Evolutionary conservation across 768 basidiomycete genomes (phyloP).

Genomic region (Boletus reticuloceps): DNA sequence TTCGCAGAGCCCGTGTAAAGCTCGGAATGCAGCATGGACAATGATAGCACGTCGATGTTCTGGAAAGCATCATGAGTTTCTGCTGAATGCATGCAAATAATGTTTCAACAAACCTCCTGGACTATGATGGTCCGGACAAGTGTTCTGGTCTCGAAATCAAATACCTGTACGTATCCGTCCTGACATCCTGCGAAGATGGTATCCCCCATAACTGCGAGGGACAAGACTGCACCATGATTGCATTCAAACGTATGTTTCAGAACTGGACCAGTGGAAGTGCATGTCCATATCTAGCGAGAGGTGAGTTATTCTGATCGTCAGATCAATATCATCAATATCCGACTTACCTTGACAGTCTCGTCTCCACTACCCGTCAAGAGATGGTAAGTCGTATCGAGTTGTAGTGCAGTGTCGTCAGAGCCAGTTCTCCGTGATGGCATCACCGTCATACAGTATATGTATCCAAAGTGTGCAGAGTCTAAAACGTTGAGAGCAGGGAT

Average conservation of each 20-base stretch:
- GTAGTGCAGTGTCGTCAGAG: slow-evolving; percentile 27
- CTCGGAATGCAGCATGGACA: slow-evolving; percentile 67
- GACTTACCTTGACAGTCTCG: slow-evolving; percentile 75
- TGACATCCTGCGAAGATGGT: slow-evolving; percentile 93
- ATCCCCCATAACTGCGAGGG: slow-evolving; percentile 69
- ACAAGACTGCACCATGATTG: slow-evolving; percentile 77
- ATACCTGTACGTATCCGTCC: slow-evolving; percentile 87
- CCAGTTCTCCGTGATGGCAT: slow-evolving; percentile 40
- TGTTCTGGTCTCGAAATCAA: slow-evolving; percentile 88
- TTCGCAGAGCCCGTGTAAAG: slow-evolving; percentile 66
- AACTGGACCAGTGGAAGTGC: slow-evolving; percentile 42
- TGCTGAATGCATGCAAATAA: not conserved
- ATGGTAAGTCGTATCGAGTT: slow-evolving; percentile 33
- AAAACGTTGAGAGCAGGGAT: slow-evolving; percentile 72
- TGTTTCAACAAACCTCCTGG: slow-evolving; percentile 55
- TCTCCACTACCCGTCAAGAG: slow-evolving; percentile 90
- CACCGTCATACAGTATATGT: slow-evolving; percentile 80
- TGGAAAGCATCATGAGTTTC: slow-evolving; percentile 23
- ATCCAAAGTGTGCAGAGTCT: slow-evolving; percentile 91
- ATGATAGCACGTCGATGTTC: slow-evolving; percentile 79
- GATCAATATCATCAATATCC: not conserved
- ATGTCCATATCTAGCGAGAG: slow-evolving; percentile 61
- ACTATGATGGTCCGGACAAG: slow-evolving; percentile 84
- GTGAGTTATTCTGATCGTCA: not conserved
- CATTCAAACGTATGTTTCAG: slow-evolving; percentile 69